Conservation (phyloP, 176 grass and related monocot genomes). For the Melocanna baccifera region DNA sequence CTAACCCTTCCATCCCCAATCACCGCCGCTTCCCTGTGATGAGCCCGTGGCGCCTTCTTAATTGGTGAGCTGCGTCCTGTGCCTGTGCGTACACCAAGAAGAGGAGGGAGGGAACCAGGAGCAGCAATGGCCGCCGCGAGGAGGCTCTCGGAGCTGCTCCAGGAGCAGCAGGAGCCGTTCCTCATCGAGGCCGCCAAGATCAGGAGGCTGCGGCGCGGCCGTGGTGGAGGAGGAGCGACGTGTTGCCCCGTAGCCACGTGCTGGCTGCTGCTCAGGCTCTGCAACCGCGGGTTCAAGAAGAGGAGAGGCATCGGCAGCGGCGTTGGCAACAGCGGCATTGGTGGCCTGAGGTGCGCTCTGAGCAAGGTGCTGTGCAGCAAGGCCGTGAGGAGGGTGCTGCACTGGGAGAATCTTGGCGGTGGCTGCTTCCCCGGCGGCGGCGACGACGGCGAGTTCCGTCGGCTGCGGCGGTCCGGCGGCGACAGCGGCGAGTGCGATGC, state of each 20-base stretch:
- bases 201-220: not conserved
- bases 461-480: conserved; percentile 33
- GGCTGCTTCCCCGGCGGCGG: conserved; percentile 30
- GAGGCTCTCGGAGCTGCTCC: conserved; percentile 91
- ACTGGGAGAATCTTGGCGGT: conserved; percentile 27
- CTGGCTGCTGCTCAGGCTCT: conserved; percentile 52
- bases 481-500: conserved; percentile 41
- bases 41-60: conserved; percentile 14
- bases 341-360: conserved; percentile 17
- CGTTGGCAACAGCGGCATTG: not conserved
- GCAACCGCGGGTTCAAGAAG: conserved; percentile 54
- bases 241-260: conserved; percentile 47
- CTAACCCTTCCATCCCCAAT: not conserved
- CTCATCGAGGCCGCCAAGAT: conserved; percentile 55
- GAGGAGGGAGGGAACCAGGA: not conserved
- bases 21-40: conserved; percentile 10
- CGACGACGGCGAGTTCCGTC: conserved; percentile 47
- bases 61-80: not conserved
- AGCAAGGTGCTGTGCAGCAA: conserved; percentile 34
- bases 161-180: conserved; percentile 97
- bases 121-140: conserved; percentile 39
- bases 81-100: not conserved
- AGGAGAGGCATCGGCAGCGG: not conserved
- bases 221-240: not conserved
- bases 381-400: conserved; percentile 35